Evolutionary conservation across 2,329 filamentous ascomycete species (phyloP).

Genomic region (Curvularia eragrostidis): DNA sequence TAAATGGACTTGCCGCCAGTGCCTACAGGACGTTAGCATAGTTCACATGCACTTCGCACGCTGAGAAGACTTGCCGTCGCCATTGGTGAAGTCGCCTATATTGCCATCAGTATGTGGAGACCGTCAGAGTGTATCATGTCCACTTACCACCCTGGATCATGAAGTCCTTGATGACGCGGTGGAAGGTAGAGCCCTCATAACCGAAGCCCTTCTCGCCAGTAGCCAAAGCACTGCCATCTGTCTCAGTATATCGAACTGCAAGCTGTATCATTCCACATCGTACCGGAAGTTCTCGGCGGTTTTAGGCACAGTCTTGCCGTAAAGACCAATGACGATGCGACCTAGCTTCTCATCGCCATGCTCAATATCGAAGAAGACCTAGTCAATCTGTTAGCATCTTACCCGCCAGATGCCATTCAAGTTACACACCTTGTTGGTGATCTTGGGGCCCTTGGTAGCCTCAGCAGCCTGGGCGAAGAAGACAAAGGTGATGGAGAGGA

Average conservation of each 20-base stretch:
- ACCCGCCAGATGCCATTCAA: neutral
- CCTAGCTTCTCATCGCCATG: conserved; percentile 78
- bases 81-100: conserved; percentile 12
- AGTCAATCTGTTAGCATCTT: conserved; percentile 6
- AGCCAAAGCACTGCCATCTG: conserved; percentile 71
- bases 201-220: conserved; percentile 88
- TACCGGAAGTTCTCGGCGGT: conserved; percentile 70
- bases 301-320: conserved; percentile 86
- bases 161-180: conserved; percentile 88
- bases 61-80: neutral
- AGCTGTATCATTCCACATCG: neutral
- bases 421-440: conserved; percentile 79
- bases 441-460: conserved; percentile 77
- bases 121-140: neutral
- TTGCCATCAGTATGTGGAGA: neutral
- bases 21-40: conserved; percentile 7
- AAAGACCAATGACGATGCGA: conserved; percentile 80
- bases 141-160: conserved; percentile 79
- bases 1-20: conserved; percentile 91
- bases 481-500: conserved; percentile 68
- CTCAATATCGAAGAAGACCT: conserved; percentile 83
- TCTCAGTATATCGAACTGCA: conserved; percentile 18
- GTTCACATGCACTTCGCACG: neutral
- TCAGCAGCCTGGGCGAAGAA: conserved; percentile 46
- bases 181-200: conserved; percentile 82